phyloP scores from a whole-genome alignment of 176 grass and related monocot species.

The Pontederia crassipes region DNA sequence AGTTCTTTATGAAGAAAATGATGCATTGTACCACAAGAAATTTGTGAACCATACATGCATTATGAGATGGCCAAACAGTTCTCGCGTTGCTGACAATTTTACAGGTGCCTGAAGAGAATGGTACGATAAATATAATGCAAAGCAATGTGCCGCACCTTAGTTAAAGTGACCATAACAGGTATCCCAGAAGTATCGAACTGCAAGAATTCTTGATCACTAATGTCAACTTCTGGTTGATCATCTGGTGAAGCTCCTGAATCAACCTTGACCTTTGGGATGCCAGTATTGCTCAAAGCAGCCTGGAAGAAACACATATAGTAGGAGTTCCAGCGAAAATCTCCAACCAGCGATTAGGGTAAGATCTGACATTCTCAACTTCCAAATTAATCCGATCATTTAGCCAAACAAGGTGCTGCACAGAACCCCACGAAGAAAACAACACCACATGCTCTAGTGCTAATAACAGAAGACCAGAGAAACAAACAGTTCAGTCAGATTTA shows the following conservation, averaged over 20 bases:
- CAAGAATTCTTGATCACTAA: conserved; percentile 78
- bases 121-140: not conserved
- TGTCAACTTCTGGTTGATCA: conserved; percentile 76
- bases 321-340: conserved; percentile 7
- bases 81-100: too few relatives aligned
- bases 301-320: conserved; percentile 19
- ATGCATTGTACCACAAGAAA: not conserved
- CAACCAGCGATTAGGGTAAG: not conserved
- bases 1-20: not conserved
- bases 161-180: conserved; percentile 80
- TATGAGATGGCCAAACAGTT: too few relatives aligned
- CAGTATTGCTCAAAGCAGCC: conserved; percentile 90
- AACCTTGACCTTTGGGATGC: conserved; percentile 81
- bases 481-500: too few relatives aligned
- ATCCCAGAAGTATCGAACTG: conserved; percentile 91
- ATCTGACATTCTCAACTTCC: too few relatives aligned
- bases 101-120: too few relatives aligned
- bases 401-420: too few relatives aligned
- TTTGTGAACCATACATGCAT: too few relatives aligned
- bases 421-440: too few relatives aligned
- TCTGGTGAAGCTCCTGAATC: conserved; percentile 44
- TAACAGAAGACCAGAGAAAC: too few relatives aligned
- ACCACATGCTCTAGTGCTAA: too few relatives aligned
- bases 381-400: too few relatives aligned
- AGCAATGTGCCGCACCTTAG: conserved; percentile 44